Conservation (phyloP, 2,329 filamentous ascomycete species). For the Lasiodiplodia hormozganensis region DNA sequence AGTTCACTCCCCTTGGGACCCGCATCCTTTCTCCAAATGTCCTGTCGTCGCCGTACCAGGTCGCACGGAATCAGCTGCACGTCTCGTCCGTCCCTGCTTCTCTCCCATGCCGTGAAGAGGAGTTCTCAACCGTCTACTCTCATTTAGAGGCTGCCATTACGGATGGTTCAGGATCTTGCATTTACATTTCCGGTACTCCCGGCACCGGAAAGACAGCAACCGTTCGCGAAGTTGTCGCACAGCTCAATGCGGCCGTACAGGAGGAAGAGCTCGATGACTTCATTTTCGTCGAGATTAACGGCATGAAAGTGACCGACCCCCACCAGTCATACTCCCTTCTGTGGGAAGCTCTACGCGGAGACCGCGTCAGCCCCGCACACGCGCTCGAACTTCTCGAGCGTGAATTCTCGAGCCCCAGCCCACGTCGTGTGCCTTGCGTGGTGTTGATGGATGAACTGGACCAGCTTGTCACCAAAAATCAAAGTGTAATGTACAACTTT, state of each 20-base stretch:
- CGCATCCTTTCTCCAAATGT: slow-evolving; percentile 80
- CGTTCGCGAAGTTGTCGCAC: slow-evolving; percentile 90
- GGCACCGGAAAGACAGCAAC: slow-evolving; percentile 98
- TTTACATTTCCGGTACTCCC: slow-evolving; percentile 98
- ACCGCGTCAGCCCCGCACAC: slow-evolving; percentile 89
- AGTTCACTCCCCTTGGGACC: slow-evolving; percentile 95
- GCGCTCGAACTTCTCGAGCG: slow-evolving; percentile 88
- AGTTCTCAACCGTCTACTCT: slow-evolving; percentile 91
- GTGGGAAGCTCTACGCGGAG: slow-evolving; percentile 94
- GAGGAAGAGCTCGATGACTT: slow-evolving; percentile 96
- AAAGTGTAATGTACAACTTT: slow-evolving; percentile 99
- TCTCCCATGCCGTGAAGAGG: slow-evolving; percentile 87
- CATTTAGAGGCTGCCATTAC: slow-evolving; percentile 94
- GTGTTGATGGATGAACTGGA: slow-evolving; percentile 99
- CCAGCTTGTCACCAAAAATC: slow-evolving; percentile 96
- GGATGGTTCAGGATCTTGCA: slow-evolving; percentile 92
- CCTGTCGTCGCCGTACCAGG: slow-evolving; percentile 86
- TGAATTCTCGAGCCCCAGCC: slow-evolving; percentile 91
- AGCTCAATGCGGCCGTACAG: slow-evolving; percentile 84
- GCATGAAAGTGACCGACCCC: slow-evolving; percentile 98
- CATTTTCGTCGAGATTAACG: slow-evolving; percentile 99
- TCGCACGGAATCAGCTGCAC: slow-evolving; percentile 86
- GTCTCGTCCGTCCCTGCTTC: slow-evolving; percentile 91
- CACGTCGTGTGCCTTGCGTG: slow-evolving; percentile 90
- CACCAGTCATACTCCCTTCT: slow-evolving; percentile 94